Conservation (phyloP, 2,329 filamentous ascomycete genomes). For the Chaetomium globosum region DNA sequence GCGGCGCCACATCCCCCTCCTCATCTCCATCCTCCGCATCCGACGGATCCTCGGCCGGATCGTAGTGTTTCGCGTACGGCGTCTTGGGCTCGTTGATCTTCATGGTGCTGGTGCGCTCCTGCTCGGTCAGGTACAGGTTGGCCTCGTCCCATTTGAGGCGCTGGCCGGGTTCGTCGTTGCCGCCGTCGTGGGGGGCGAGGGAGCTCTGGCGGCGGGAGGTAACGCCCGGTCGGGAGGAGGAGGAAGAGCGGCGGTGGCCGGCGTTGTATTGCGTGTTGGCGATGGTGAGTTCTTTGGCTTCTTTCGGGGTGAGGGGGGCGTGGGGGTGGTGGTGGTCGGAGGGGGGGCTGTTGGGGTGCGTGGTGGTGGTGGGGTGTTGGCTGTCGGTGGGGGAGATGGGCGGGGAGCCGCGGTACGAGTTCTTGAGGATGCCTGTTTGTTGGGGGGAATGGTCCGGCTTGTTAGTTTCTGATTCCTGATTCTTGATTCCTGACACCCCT, state of each 20-base stretch:
- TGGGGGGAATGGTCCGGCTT: too few species aligned
- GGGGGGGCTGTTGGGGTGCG: conserved; percentile 40
- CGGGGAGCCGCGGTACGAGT: conserved; percentile 68
- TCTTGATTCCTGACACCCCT: too few species aligned
- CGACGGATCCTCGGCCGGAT: conserved; percentile 83
- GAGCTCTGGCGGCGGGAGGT: conserved; percentile 66
- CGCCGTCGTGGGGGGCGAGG: conserved; percentile 49
- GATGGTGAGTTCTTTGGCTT: conserved; percentile 89
- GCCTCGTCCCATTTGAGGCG: conserved; percentile 98
- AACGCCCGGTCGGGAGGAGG: conserved; percentile 57
- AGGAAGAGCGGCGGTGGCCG: conserved; percentile 82
- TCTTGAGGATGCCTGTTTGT: conserved; percentile 84
- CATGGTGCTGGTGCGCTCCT: conserved; percentile 94
- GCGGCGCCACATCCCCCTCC: conserved; percentile 20
- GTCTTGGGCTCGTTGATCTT: conserved; percentile 99
- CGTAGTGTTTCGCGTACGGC: conserved; percentile 89
- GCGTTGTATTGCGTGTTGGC: conserved; percentile 95
- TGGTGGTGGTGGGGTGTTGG: conserved; percentile 35
- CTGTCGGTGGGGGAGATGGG: conserved; percentile 51
- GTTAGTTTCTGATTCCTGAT: not conserved
- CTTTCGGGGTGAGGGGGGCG: conserved; percentile 58
- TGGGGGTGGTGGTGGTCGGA: conserved; percentile 45
- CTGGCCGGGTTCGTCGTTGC: conserved; percentile 58
- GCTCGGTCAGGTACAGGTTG: conserved; percentile 94
- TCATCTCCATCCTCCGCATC: conserved; percentile 68